phyloP scores from a whole-genome alignment of 805 yeast species.

The Sugiyamaella americana region DNA sequence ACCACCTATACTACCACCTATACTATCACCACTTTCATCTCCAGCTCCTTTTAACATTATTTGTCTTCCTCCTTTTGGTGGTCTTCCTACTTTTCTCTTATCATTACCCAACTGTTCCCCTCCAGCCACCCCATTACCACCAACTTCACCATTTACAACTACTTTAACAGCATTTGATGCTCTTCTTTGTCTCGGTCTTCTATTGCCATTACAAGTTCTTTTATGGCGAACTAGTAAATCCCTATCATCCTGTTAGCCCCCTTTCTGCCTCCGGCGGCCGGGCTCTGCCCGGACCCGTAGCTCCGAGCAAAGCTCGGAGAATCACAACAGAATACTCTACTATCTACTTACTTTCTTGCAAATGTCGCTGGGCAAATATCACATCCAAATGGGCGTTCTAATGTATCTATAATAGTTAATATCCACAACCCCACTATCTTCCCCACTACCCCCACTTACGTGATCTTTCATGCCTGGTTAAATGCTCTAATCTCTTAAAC shows the following conservation, averaged over 20 bases:
- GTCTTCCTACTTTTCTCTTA: too few relatives aligned
- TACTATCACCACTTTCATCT: too few relatives aligned
- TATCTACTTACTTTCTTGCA: not conserved
- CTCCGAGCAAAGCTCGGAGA: not conserved
- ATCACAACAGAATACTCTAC: not conserved
- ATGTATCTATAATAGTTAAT: not conserved
- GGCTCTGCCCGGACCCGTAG: not conserved
- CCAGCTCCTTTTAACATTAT: too few relatives aligned
- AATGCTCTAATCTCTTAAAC: not conserved
- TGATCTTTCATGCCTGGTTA: not conserved
- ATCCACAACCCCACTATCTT: too few relatives aligned
- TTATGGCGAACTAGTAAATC: not conserved
- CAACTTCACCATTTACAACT: too few relatives aligned
- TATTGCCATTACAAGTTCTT: not conserved
- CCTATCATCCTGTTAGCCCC: not conserved
- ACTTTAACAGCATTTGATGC: not conserved
- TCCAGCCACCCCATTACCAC: too few relatives aligned
- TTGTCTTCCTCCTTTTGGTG: too few relatives aligned
- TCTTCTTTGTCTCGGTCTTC: not conserved
- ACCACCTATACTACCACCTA: too few relatives aligned
- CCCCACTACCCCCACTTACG: constrained; percentile 1
- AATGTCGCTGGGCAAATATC: not conserved
- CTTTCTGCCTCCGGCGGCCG: not conserved
- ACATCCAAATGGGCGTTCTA: not conserved
- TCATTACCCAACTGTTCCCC: too few relatives aligned